Evolutionary conservation across 2,329 filamentous ascomycete genomes (phyloP), one percentile per base, ranked within the genome.

Genomic region (Trichoderma sp.): DNA sequence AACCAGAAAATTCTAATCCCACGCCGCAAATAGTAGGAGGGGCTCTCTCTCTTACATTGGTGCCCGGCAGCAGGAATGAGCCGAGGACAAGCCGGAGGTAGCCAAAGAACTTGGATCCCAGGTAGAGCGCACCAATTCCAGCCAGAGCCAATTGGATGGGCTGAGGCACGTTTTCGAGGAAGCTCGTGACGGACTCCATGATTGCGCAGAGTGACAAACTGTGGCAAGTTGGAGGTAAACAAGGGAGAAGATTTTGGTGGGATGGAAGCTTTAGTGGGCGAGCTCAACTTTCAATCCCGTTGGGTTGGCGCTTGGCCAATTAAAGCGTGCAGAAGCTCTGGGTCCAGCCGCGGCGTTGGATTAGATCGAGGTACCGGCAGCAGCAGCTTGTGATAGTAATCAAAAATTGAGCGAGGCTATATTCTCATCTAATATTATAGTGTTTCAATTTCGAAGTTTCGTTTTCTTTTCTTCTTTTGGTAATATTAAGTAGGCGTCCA

Each of bases 11-110:
- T 49, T 33, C 8, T 24, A 57, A 52, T 55, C 24, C 47, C 3
- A 19, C 13, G 13, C 13, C 27, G 29, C 35, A 5, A 37, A 35
- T 24, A 27, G 21, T 29, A 52, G 47, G 56, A 61, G 57, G 63
- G 63, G 37, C 35, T 33, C 19, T 49, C 35, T 24, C 31, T 49
- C 86, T 75, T 81, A 90, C 89, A 72, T 87, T 87, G 71, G 83
- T 87, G 65, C 89, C 89, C 71, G 83, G 83, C 11, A 94, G 83
- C 69, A 94, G 77, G 76, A 94, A 93, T 49, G 91, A 81, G 77
- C 88, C 90, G 70, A 92, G 77, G 58, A 93, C 73, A 49, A 93
- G 85, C 71, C 84, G 84, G 64, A 89, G 73, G 74, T 88, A 88
- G 76, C 84, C 88, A 68, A 90, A 75, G 24, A 87, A 77, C 77